These are phyloP conservation scores for Nothophaeocryptopus gaeumannii DNA, from an alignment of 2,329 filamentous ascomycete species.

Conservation along the genomic window DNA sequence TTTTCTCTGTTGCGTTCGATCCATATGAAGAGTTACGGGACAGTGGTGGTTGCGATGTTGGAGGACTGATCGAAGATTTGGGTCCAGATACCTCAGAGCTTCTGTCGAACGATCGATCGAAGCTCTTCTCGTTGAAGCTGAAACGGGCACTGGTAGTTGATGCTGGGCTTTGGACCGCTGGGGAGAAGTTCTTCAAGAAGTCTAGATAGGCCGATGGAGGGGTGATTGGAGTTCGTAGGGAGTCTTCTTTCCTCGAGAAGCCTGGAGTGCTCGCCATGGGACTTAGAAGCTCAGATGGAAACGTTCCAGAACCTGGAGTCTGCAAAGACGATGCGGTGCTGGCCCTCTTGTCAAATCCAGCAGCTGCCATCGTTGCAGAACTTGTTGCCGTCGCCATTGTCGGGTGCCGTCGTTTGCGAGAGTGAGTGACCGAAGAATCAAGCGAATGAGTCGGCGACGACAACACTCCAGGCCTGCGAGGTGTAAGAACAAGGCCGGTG, in stretches of 20 bases:
- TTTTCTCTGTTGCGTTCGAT: slow-evolving; percentile 20
- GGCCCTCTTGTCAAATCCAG: slow-evolving; percentile 38
- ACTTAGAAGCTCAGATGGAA: slow-evolving; percentile 56
- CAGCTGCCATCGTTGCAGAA: slow-evolving; percentile 36
- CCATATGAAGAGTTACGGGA: slow-evolving; percentile 37
- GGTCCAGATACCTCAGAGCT: slow-evolving; percentile 27
- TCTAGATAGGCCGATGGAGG: slow-evolving; percentile 88
- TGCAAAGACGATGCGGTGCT: slow-evolving; percentile 39
- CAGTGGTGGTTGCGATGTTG: slow-evolving; percentile 34
- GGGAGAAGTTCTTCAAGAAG: slow-evolving; percentile 79
- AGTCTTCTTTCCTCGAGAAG: slow-evolving; percentile 67
- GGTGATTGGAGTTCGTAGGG: slow-evolving; percentile 79
- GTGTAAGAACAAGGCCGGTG: slow-evolving; percentile 26
- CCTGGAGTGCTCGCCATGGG: slow-evolving; percentile 62
- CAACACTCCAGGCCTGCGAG: slow-evolving; percentile 26
- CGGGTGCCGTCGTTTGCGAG: slow-evolving; percentile 26
- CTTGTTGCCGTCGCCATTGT: slow-evolving; percentile 32
- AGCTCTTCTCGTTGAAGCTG: slow-evolving; percentile 45
- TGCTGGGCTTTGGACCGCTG: slow-evolving; percentile 66
- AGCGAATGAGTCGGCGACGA: slow-evolving; percentile 32
- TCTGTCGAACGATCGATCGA: slow-evolving; percentile 27
- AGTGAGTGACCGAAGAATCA: slow-evolving; percentile 30
- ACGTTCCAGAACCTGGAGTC: slow-evolving; percentile 61
- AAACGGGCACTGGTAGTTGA: slow-evolving; percentile 56
- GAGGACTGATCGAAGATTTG: slow-evolving; percentile 33